A percentile compares a stretch with the other conserved stretches of the same genome.
These are phyloP conservation scores for Backusella macrospora DNA, from an alignment of 192 early-diverging fungal species.

Conservation along the genomic window DNA sequence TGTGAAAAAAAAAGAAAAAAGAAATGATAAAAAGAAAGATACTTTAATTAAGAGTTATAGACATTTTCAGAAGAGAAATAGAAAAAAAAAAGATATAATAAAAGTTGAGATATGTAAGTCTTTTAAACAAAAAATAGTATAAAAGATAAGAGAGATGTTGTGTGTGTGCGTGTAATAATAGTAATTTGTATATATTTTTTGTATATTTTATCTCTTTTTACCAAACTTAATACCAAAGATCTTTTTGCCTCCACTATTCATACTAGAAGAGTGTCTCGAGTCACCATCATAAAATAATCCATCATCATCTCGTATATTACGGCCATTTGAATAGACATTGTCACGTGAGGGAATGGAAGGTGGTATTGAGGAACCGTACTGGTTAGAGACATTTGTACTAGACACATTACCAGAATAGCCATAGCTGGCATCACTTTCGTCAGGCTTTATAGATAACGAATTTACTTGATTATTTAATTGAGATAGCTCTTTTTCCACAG, in stretches of 20 bases:
- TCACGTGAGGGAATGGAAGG: slow-evolving; percentile 24
- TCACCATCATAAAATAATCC: slow-evolving; percentile 32
- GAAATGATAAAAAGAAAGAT: not conserved
- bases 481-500: not conserved
- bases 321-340: slow-evolving; percentile 27
- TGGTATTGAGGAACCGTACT: slow-evolving; percentile 6
- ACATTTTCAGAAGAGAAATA: slow-evolving; percentile 19
- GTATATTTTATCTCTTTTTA: slow-evolving; percentile 12
- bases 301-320: slow-evolving; percentile 24
- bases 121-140: not conserved
- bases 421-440: slow-evolving; percentile 9
- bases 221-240: slow-evolving; percentile 35
- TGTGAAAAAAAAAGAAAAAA: not conserved
- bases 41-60: slow-evolving; percentile 20
- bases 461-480: slow-evolving; percentile 9
- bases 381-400: not conserved
- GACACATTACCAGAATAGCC: not conserved
- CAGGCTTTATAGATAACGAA: slow-evolving; percentile 7
- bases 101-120: not conserved
- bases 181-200: not conserved
- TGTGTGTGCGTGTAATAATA: not conserved
- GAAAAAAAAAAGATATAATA: not conserved
- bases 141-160: not conserved
- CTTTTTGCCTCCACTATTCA: slow-evolving; percentile 6
- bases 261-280: slow-evolving; percentile 26